These are phyloP conservation scores for Mycena filopes DNA, from an alignment of 768 basidiomycete genomes.

Conservation along the genomic window DNA sequence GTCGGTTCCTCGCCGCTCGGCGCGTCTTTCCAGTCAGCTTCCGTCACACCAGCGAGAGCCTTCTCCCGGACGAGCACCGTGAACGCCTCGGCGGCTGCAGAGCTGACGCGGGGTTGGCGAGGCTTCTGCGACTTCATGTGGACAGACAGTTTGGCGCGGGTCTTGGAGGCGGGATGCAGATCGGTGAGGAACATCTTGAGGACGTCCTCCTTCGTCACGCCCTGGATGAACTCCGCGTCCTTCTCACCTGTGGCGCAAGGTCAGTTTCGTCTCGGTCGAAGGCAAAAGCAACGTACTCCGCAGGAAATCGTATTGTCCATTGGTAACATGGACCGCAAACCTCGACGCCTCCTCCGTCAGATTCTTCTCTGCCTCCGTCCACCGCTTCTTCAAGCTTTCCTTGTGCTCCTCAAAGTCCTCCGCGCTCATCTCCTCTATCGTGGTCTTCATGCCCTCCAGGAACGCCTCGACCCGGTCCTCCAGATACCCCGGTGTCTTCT, in stretches of 20 bases:
- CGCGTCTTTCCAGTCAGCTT: conserved; percentile 61
- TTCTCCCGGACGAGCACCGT: conserved; percentile 60
- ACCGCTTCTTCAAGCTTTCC: conserved; percentile 78
- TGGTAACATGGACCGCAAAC: conserved; percentile 78
- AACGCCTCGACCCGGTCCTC: conserved; percentile 93
- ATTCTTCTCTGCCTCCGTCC: conserved; percentile 91
- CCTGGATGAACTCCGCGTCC: conserved; percentile 75
- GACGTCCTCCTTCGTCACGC: conserved; percentile 80
- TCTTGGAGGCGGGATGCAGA: conserved; percentile 75
- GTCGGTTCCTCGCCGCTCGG: conserved; percentile 68
- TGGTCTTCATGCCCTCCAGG: conserved; percentile 75
- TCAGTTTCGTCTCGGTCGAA: conserved; percentile 1
- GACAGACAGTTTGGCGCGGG: conserved; percentile 85
- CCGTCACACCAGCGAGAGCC: conserved; percentile 58
- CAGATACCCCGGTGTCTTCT: conserved; percentile 80
- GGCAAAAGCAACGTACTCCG: conserved; percentile 65
- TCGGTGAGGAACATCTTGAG: conserved; percentile 72
- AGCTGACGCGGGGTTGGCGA: conserved; percentile 68
- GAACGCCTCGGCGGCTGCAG: conserved; percentile 71
- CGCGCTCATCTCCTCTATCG: conserved; percentile 73
- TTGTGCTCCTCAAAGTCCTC: conserved; percentile 86
- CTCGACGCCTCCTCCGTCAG: conserved; percentile 79
- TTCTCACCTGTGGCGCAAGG: conserved; percentile 62
- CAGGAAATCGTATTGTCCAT: conserved; percentile 88
- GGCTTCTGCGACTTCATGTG: conserved; percentile 82